Base-by-base conservation (phyloP, 1,139 yeast species). In the Petasospora rhodanensis region DNA sequence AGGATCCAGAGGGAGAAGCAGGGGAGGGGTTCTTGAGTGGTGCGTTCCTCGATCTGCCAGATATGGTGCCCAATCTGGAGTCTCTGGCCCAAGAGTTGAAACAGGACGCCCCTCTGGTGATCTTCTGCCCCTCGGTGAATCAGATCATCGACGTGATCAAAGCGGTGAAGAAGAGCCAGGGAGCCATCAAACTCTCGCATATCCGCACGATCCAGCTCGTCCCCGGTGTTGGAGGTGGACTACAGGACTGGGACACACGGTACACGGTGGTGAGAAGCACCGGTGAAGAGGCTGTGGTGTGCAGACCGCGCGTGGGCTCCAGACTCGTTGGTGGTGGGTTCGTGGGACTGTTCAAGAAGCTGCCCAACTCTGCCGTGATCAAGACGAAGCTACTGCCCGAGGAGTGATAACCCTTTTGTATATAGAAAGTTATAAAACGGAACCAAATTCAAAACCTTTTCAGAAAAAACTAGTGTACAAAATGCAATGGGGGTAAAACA, bases 251-350 rank as follows among this genome's bases (percentile, higher is more conserved):
- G 70, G 68, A 64, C 40, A 28, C 62, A 1, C 49, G 72, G 28
- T 52, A 52, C 27, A 49, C 68, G 1, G 37, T 47, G 2, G 57
- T 66, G 10, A 58, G 63, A 45, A 58, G 61, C 6, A 59, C 66
- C 1, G 66, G 64, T 5, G 59, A 60, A 24, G 46, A 50, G 3
- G 71, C 62, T 2, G 49, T 60, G 30, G 69, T 68, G 7, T 68
- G 71, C 34, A 52, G 74, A 37, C 75, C 75, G 3, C 62, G 61
- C 41, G 73, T 68, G 16, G 73, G 72, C 1, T 44, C 56, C 2
- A 55, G 58, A 37, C 56, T 65, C 2, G 64, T 62, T 18, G 73
- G 70, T 7, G 75, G 75, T 24, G 75, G 74, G 7, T 69, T 69
- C 45, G 61, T 67, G 25, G 66, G 42, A 2, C 28, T 48, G 3